Evolutionary conservation across 805 yeast species (phyloP), one percentile per base, ranked within the genome.

Genomic region (Candida montana): DNA sequence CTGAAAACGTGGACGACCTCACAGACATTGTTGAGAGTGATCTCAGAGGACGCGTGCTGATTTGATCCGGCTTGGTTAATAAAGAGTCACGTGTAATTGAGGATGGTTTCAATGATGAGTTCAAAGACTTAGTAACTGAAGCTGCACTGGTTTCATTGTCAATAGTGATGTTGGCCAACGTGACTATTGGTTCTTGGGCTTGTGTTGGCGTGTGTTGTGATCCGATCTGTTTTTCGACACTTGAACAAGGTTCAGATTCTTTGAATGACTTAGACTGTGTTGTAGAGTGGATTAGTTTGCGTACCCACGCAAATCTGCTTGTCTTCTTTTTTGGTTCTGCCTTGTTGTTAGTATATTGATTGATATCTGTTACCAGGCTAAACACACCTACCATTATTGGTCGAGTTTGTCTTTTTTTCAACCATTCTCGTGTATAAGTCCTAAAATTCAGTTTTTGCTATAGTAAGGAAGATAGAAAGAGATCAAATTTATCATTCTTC

Each of bases 1-100:
- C 68, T 21, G 68, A 64, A 37, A 64, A 64, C 5, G 64, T 61
- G 2, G 67, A 62, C 1, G 69, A 64, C 38, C 63, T 57, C 8
- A 59, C 47, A 0, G 68, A 64, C 7, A 62, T 49, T 1, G 69
- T 63, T 23, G 60, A 62, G 35, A 57, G 44, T 5, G 69, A 64
- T 15, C 60, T 40, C 18, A 64, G 42, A 1, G 68, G 67, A 4
- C 59, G 49, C 5, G 63, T 55, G 35, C 65, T 59, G 23, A 55
- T 55, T 31, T 55, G 53, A 36, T 62, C 65, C 4, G 45, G 35
- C 23, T 33, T 42, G 3, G 45, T 44, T 2, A 24, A 8, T 2
- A 48, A 20, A n/a, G 50, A 45, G 17, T 44, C 51, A 3, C 39
- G 48, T 1, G 46, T 42, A 10, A 45, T 19, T 4, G 51, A 47